Evolutionary conservation across 2,329 filamentous ascomycete genomes (phyloP), one percentile per base, ranked within the genome.

Genomic region (Fusarium camptoceras): DNA sequence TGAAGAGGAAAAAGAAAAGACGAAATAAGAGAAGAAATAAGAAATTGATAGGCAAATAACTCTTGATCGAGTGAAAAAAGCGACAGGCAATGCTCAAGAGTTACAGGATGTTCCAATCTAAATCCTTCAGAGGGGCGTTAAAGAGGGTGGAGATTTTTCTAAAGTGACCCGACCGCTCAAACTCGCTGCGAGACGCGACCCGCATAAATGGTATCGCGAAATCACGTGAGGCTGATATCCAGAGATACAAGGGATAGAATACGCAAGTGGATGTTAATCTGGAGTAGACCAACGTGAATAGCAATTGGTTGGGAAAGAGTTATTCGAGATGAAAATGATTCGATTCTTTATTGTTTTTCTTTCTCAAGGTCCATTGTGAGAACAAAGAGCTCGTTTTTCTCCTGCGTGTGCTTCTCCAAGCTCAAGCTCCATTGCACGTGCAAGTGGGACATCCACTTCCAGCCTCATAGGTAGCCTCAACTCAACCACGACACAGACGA

Each of bases 181-280:
- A 44, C 50, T 66, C 54, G 66, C 20, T 44, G 60, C 46, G 28
- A 65, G 66, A 71, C 68, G 68, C 73, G 51, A 67, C 61, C 59
- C 59, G 59, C 58, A 55, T 47, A 58, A 66, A 48, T 34, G 49
- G 57, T 51, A 65, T 74, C 74, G 63, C 74, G 74, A 71, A 67
- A 47, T 76, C 74, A 76, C 74, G 74, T 76, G 74, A 4, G 7
- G 1, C 7, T 4, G 3, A 27, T 47, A 39, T 47, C 12, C 55
- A 59, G 25, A 16, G 34, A 37, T 37, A 18, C 34, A 37, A 4
- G 5, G 5, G 34, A 37, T 37, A 34, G 31, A 37, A 37, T 37
- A 34, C 31, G 8, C 31, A 18, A 18, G 30, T 31, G 30, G 16
- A 37, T 7, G 24, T 16, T 27, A 18, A 50, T 49, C 18, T 49